Percentiles rank a stretch among this genome's conserved stretches.
Conservation (phyloP, 768 basidiomycete genomes). For the Cyathus striatus region DNA sequence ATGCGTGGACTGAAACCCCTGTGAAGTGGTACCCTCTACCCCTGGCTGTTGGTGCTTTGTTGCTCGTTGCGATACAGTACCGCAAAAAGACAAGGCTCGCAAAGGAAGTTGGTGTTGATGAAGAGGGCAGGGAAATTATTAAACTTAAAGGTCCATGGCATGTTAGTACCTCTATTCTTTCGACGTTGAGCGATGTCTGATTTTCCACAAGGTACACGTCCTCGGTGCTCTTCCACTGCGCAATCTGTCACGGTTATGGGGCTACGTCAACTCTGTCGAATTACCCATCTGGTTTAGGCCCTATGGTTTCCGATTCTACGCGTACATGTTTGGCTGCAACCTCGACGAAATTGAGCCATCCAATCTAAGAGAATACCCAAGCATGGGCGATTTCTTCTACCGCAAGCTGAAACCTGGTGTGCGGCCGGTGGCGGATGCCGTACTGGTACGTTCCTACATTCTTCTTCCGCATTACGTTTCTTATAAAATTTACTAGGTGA, state of each 20-base stretch:
- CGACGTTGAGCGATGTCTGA: background rate
- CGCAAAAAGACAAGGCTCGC: constrained; percentile 54
- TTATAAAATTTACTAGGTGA: constrained; percentile 47
- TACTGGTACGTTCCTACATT: constrained; percentile 47
- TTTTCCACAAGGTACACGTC: constrained; percentile 73
- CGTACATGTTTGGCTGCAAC: constrained; percentile 89
- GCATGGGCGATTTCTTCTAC: constrained; percentile 96
- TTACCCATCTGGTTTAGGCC: constrained; percentile 96
- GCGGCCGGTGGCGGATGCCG: constrained; percentile 72
- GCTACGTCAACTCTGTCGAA: constrained; percentile 89
- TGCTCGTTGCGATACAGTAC: constrained; percentile 76
- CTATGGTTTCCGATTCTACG: constrained; percentile 80
- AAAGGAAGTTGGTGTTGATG: constrained; percentile 72
- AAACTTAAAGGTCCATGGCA: constrained; percentile 90
- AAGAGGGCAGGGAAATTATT: constrained; percentile 78
- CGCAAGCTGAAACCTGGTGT: constrained; percentile 76
- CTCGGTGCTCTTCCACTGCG: constrained; percentile 91
- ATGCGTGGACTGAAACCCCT: constrained; percentile 82
- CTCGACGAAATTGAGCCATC: constrained; percentile 81
- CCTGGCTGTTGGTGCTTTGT: constrained; percentile 83
- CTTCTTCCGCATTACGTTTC: background rate
- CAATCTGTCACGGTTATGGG: constrained; percentile 96
- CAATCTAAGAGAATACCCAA: constrained; percentile 76
- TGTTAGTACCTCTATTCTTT: constrained; percentile 38
- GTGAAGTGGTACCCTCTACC: constrained; percentile 96